Percentiles rank a stretch among this genome's conserved stretches.
Evolutionary conservation across 805 yeast genomes (phyloP).

Genomic region (Candida palmyrensis): DNA sequence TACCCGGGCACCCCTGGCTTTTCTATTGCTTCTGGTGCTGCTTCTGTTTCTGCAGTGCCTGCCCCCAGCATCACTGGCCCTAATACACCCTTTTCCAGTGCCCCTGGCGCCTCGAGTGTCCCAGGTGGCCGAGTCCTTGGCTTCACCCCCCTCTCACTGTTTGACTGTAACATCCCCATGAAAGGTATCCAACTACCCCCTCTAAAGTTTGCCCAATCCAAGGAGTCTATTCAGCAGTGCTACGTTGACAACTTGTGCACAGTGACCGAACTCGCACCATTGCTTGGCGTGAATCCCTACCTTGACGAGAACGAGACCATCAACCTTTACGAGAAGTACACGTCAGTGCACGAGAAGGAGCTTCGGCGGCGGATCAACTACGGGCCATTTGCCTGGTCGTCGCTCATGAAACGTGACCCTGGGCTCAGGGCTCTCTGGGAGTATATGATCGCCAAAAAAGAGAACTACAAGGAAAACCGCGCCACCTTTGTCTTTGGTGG

Average conservation of each 20-base stretch:
- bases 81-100: no score
- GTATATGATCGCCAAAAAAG: constrained; percentile 14
- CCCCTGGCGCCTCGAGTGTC: no score
- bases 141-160: not conserved
- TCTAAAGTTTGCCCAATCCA: no score
- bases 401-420: constrained; percentile 29
- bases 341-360: constrained; percentile 26
- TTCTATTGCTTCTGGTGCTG: no score
- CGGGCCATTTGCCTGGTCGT: constrained; percentile 37
- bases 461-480: constrained; percentile 11
- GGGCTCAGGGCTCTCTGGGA: constrained; percentile 32
- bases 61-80: no score
- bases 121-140: not conserved
- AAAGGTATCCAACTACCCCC: no score
- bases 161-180: not conserved
- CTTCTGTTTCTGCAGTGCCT: no score
- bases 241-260: not conserved
- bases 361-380: constrained; percentile 24
- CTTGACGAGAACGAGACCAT: constrained; percentile 22
- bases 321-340: constrained; percentile 30
- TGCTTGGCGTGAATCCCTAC: constrained; percentile 22
- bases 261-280: constrained; percentile 1
- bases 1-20: no score
- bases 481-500: constrained; percentile 20
- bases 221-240: no score